phyloP scores from a whole-genome alignment of 2,329 filamentous ascomycete genomes.

The Akanthomyces lecanii region DNA sequence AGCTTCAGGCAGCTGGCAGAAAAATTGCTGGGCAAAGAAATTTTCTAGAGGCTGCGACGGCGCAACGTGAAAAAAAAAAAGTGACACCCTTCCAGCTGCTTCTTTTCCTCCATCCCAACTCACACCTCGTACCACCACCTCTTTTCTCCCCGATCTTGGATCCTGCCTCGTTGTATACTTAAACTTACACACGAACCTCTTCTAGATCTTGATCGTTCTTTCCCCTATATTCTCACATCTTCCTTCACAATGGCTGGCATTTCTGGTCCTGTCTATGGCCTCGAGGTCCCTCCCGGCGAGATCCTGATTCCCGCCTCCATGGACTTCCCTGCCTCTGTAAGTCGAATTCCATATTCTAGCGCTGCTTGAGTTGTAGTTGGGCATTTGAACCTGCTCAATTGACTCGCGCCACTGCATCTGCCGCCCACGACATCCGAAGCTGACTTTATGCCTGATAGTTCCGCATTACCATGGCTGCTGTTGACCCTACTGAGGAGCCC shows the following conservation, averaged over 20 bases:
- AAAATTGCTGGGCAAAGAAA: slow-evolving; percentile 16
- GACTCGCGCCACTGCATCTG: background rate
- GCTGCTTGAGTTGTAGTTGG: background rate
- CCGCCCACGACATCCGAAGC: slow-evolving; percentile 22
- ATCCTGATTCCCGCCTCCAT: slow-evolving; percentile 73
- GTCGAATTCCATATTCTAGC: slow-evolving; percentile 32
- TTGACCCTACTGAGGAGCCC: slow-evolving; percentile 79
- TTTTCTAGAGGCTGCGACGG: slow-evolving; percentile 9
- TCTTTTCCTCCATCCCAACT: slow-evolving; percentile 13
- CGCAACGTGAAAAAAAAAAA: slow-evolving; percentile 13
- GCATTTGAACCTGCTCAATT: slow-evolving; percentile 1
- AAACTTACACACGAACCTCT: background rate
- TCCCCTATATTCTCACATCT: slow-evolving; percentile 13
- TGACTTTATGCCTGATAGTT: slow-evolving; percentile 55
- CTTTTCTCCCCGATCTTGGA: background rate
- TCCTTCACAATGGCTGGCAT: slow-evolving; percentile 49
- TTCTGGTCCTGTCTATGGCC: slow-evolving; percentile 82
- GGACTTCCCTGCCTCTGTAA: slow-evolving; percentile 79
- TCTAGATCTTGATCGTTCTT: background rate
- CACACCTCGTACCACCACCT: background rate
- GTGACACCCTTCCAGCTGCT: slow-evolving; percentile 8
- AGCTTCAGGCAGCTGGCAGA: slow-evolving; percentile 2
- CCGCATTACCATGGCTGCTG: slow-evolving; percentile 96
- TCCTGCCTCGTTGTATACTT: slow-evolving; percentile 8
- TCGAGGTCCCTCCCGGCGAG: slow-evolving; percentile 83